Base-by-base conservation (phyloP, 1,139 yeast species). In the Meyerozyma guilliermondii region DNA sequence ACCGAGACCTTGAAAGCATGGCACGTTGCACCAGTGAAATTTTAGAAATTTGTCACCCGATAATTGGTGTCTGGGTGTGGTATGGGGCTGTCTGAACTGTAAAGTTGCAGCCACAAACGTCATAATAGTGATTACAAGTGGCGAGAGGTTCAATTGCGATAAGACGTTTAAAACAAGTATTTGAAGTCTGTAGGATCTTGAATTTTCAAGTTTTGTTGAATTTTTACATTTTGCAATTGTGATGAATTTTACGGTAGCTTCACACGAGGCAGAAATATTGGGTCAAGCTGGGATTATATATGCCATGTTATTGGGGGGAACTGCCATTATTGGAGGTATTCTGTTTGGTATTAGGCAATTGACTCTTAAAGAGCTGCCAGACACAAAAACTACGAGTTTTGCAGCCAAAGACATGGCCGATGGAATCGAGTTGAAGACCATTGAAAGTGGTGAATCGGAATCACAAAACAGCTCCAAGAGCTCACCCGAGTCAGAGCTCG, bases 1-100 rank as follows among this genome's bases (percentile, higher is more conserved):
- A 71, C 48, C 68, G 63, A 9, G 74, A 59, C 49, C 65, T 64
- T 39, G 71, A 66, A 46, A 65, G 58, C 66, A 64, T 64, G 41
- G 30, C 34, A 33, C 7, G 20, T 4, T 13, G 13, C 23, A 10
- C 36, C 36, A 17, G 36, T 33, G 11, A 33, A 16, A 17, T 17
- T 17, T 9, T 3, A 33, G 26, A 33, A 33, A 33, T 18, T 33
- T 33, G 36, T 20, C 23, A 33, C 23, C 22, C 16, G 4, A 33
- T 33, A 13, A 7, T 3, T 20, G 24, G 24, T 33, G 23, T 17
- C 8, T 16, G 33, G 33, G 16, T 13, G 33, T 9, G 33, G 4
- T 18, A 3, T 13, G 33, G 18, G 33, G 33, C 33, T 11, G 18
- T 11, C 28, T 10, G 13, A 13, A n/a, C 4, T 7, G 6, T n/a